phyloP scores from a whole-genome alignment of 1,284 basidiomycete species.

The Lentinus polychrous region DNA sequence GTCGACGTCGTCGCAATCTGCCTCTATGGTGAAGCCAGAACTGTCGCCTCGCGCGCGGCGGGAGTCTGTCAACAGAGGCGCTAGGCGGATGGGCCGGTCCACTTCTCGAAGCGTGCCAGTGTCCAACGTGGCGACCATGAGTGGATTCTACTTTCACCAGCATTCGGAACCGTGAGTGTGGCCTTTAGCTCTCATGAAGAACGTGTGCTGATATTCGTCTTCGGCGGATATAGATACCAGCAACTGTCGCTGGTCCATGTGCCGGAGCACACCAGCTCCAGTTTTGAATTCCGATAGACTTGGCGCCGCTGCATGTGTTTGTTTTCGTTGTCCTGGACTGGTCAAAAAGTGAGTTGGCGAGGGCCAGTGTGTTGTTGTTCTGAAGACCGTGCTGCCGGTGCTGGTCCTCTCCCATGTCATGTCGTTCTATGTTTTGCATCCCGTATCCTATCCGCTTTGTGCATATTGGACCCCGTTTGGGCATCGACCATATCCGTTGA shows the following conservation, averaged over 20 bases:
- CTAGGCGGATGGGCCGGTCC: conserved; percentile 19
- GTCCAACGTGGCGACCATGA: conserved; percentile 60
- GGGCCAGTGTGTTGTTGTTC: not conserved
- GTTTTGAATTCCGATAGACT: conserved; percentile 35
- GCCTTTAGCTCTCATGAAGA: not conserved
- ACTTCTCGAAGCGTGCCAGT: conserved; percentile 17
- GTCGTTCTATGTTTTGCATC: not conserved
- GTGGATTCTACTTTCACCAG: conserved; percentile 86
- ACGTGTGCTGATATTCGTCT: not conserved
- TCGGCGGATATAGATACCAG: conserved; percentile 29
- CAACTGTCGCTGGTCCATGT: conserved; percentile 35
- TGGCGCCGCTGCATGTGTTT: conserved; percentile 5
- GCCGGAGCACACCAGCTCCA: conserved; percentile 30
- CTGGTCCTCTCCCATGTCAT: not conserved
- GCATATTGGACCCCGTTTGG: not conserved
- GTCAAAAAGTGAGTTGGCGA: not conserved
- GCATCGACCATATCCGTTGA: not conserved
- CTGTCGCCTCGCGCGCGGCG: conserved; percentile 20
- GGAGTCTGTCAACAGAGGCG: conserved; percentile 20
- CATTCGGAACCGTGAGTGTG: conserved; percentile 26
- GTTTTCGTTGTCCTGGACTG: not conserved
- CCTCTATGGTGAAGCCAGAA: conserved; percentile 18
- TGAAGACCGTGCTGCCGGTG: not conserved
- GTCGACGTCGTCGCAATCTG: conserved; percentile 3
- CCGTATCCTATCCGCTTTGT: not conserved